Conservation (phyloP, 2,329 filamentous ascomycete species). For the Aspergillus bombycis region DNA sequence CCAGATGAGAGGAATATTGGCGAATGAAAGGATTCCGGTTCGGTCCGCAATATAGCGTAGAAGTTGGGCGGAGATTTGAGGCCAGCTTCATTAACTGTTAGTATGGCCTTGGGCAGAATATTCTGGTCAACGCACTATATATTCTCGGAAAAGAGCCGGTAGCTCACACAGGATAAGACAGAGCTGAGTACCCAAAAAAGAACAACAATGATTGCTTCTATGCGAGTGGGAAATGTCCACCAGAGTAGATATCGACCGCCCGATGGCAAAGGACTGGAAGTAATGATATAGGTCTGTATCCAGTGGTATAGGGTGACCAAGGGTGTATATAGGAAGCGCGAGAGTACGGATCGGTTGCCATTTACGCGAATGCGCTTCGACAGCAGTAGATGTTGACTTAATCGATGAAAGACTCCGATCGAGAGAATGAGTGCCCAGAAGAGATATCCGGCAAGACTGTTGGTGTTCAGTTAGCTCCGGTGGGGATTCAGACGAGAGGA, state of each 20-base stretch:
- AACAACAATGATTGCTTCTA: conserved; percentile 50
- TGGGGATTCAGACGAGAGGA: background rate
- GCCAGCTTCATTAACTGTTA: conserved; percentile 29
- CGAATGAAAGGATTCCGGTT: conserved; percentile 65
- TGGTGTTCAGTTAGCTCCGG: background rate
- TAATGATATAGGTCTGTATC: conserved; percentile 43
- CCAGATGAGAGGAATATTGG: conserved; percentile 67
- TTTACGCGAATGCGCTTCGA: conserved; percentile 10
- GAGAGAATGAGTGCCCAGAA: conserved; percentile 46
- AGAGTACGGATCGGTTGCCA: background rate
- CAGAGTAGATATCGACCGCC: conserved; percentile 46
- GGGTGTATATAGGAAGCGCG: conserved; percentile 7
- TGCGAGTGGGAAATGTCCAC: conserved; percentile 53
- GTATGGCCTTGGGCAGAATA: background rate
- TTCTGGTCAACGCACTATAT: conserved; percentile 44
- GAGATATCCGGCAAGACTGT: conserved; percentile 37
- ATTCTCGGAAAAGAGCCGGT: conserved; percentile 50
- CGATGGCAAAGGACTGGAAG: conserved; percentile 48
- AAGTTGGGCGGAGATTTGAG: conserved; percentile 39
- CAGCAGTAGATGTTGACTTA: conserved; percentile 26
- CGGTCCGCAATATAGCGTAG: conserved; percentile 64
- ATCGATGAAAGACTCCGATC: conserved; percentile 37
- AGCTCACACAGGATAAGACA: conserved; percentile 48
- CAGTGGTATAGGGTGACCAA: conserved; percentile 29
- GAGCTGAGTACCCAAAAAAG: conserved; percentile 51